Evolutionary conservation across 768 basidiomycete species (phyloP), one percentile per base, ranked within the genome.

Genomic region (Kwoniella sp.): DNA sequence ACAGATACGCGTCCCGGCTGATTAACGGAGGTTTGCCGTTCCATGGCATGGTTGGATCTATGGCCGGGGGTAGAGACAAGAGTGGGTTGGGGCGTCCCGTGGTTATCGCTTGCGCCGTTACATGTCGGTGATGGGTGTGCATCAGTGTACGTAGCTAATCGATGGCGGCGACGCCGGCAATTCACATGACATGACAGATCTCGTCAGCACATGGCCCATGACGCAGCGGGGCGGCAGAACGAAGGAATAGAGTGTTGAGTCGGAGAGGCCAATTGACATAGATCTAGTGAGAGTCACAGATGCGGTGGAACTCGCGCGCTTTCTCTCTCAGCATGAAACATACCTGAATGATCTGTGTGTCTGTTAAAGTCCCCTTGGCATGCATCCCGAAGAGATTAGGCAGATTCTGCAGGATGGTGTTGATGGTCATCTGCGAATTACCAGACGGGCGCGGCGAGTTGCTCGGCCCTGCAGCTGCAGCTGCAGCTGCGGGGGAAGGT

Each of bases 61-160:
- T 37, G 9, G 55, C 53, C 2, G 55, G 51, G 0, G 68, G 68
- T 38, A 70, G 29, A 29, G 34, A 25, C 4, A 70, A 45, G 12
- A 70, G 47, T 7, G 68, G 68, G 29, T 66, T 70, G 26, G 64
- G 68, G 50, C 30, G n/a, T 13, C 41, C 52, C 12, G 37, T 37
- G 0, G 30, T 28, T 26, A 70, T 30, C 4, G 61, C 50, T 0
- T 37, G 48, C 2, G 65, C 52, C 30, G 62, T 61, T n/a, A 70
- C 56, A 45, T 66, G 68, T 26, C 56, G 48, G 56, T 47, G 55
- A 41, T 70, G 64, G 11, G 61, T 66, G 30, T 63, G 50, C 59
- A 70, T 61, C 11, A 70, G 56, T 26, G 38, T 22, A 30, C 68
- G 64, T 2, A 70, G 57, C 68, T 70, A n/a, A n/a, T n/a, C n/a